These are phyloP conservation scores for Trypanosoma cruzi DNA, from an alignment of 208 protist genomes.

Conservation along the genomic window DNA sequence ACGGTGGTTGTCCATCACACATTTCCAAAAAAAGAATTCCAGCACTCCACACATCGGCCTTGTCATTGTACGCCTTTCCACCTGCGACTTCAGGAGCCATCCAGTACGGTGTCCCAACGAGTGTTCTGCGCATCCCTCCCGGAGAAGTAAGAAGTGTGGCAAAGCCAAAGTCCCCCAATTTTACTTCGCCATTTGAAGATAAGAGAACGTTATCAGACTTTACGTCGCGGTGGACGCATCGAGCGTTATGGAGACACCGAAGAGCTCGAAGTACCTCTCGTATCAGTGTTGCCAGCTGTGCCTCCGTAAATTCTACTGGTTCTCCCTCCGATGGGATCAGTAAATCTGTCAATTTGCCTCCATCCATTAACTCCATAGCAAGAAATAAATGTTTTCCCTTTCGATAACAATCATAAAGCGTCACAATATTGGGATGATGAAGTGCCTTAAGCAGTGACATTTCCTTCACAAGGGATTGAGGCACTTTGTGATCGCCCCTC, in stretches of 20 bases:
- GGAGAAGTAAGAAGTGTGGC: conserved; percentile 46
- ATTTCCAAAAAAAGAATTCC: conserved; percentile 65
- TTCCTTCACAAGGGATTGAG: conserved; percentile 36
- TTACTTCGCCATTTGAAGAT: conserved; percentile 34
- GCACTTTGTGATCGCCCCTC: conserved; percentile 10
- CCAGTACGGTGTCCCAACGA: conserved; percentile 79
- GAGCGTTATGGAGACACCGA: conserved; percentile 47
- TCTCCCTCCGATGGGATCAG: conserved; percentile 25
- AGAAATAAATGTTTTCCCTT: conserved; percentile 48
- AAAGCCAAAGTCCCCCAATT: conserved; percentile 48
- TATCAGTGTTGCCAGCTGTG: conserved; percentile 34
- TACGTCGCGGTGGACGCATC: conserved; percentile 48
- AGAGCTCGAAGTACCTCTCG: conserved; percentile 37
- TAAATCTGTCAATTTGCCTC: conserved; percentile 56
- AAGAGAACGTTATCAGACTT: conserved; percentile 51
- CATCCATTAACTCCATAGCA: conserved; percentile 66
- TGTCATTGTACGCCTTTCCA: conserved; percentile 40
- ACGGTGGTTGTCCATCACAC: conserved; percentile 50
- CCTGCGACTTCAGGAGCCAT: conserved; percentile 71
- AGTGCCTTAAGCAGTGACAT: conserved; percentile 35
- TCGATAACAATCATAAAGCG: conserved; percentile 40
- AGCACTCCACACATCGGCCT: conserved; percentile 66
- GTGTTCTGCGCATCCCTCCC: conserved; percentile 50
- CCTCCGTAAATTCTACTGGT: conserved; percentile 39
- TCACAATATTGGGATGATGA: conserved; percentile 47